Conservation (phyloP, 768 basidiomycete genomes). For the Lyophyllum atratum region DNA sequence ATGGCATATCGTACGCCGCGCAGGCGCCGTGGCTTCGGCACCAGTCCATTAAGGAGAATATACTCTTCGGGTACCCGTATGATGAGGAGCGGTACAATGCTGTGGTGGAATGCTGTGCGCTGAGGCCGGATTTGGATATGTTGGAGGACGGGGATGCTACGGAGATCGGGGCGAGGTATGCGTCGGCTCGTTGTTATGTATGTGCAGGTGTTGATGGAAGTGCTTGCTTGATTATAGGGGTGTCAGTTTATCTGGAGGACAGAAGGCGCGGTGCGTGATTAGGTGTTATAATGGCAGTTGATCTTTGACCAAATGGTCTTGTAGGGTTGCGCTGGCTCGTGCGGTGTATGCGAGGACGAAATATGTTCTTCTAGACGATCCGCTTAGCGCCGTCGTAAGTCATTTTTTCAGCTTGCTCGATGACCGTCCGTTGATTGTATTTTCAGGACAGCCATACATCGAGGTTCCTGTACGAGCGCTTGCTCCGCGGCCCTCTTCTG, state of each 20-base stretch:
- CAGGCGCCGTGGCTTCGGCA: slow-evolving; percentile 74
- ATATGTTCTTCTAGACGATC: slow-evolving; percentile 79
- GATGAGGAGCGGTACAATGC: slow-evolving; percentile 74
- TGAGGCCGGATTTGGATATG: slow-evolving; percentile 78
- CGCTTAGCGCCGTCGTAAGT: slow-evolving; percentile 78
- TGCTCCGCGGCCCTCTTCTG: slow-evolving; percentile 68
- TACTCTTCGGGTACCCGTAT: slow-evolving; percentile 73
- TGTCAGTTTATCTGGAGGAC: slow-evolving; percentile 78
- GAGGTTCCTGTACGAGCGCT: slow-evolving; percentile 60
- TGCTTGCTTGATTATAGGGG: slow-evolving; percentile 38
- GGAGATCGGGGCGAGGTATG: slow-evolving; percentile 66
- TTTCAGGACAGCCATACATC: slow-evolving; percentile 69
- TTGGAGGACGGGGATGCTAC: slow-evolving; percentile 87
- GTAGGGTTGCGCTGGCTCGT: slow-evolving; percentile 79
- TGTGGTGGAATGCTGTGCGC: slow-evolving; percentile 84
- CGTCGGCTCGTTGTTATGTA: background rate
- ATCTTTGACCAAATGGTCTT: background rate
- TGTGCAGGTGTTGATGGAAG: background rate
- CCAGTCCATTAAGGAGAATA: slow-evolving; percentile 78
- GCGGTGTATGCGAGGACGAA: slow-evolving; percentile 76
- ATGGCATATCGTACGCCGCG: slow-evolving; percentile 69
- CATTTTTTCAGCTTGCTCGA: background rate
- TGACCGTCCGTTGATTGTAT: background rate
- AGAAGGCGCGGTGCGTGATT: slow-evolving; percentile 66
- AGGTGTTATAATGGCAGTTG: background rate